Evolutionary conservation across 495 filamentous ascomycete species (phyloP).

Genomic region (Xylaria castorea): DNA sequence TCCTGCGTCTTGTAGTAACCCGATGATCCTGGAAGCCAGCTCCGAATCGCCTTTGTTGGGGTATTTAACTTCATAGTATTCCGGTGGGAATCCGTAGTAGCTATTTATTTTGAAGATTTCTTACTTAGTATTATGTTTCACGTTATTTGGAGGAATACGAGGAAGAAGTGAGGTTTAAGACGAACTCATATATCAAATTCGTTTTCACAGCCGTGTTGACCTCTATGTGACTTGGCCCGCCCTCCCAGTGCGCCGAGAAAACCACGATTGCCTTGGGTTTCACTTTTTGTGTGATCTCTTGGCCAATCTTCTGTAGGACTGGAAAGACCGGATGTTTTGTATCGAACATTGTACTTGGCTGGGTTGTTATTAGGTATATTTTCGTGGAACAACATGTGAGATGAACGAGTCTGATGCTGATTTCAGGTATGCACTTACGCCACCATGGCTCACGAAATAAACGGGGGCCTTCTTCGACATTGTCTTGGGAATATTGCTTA

Average conservation of each 20-base stretch:
- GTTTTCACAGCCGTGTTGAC: slow-evolving; percentile 75
- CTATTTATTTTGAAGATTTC: slow-evolving; percentile 39
- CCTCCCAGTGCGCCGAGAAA: slow-evolving; percentile 89
- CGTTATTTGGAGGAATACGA: not conserved
- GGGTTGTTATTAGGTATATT: slow-evolving; percentile 18
- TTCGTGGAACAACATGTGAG: not conserved
- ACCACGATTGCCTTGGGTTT: slow-evolving; percentile 84
- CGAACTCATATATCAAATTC: slow-evolving; percentile 82
- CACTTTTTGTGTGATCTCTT: slow-evolving; percentile 79
- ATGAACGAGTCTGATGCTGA: not conserved
- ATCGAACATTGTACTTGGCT: slow-evolving; percentile 80
- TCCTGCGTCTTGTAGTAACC: slow-evolving; percentile 61
- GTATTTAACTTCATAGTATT: slow-evolving; percentile 68
- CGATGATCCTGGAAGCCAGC: slow-evolving; percentile 70
- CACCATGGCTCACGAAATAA: slow-evolving; percentile 82
- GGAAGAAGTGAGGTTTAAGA: slow-evolving; percentile 4
- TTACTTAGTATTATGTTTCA: not conserved
- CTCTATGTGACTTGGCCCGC: slow-evolving; percentile 61
- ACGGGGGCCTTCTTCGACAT: slow-evolving; percentile 61
- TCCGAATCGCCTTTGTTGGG: slow-evolving; percentile 71
- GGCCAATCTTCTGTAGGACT: slow-evolving; percentile 71
- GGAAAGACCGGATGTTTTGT: slow-evolving; percentile 74
- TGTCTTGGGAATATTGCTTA: not conserved
- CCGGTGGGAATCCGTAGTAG: slow-evolving; percentile 78
- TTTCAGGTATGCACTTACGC: slow-evolving; percentile 58